A percentile compares a stretch with the other conserved stretches of the same genome.
Evolutionary conservation across 2,329 filamentous ascomycete genomes (phyloP).

Genomic region (Dichotomopilus funicola): DNA sequence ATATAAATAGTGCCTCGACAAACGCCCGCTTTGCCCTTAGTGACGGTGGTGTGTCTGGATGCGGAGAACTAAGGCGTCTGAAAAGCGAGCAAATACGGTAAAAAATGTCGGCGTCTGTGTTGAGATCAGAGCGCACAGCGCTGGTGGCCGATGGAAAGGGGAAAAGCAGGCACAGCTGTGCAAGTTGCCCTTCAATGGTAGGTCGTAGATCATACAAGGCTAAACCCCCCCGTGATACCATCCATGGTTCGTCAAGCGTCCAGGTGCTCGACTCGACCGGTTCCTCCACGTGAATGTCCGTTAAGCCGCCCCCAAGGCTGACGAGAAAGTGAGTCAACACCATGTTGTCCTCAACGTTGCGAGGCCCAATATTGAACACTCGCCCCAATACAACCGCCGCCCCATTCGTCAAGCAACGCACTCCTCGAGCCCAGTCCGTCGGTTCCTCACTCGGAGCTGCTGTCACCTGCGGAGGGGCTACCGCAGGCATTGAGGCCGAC

Average conservation of each 20-base stretch:
- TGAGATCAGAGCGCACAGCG: not conserved
- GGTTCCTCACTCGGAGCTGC: not conserved
- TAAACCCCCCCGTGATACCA: not conserved
- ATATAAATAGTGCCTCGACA: too few species aligned
- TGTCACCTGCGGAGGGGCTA: not conserved
- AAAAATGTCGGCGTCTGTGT: not conserved
- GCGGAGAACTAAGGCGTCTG: not conserved
- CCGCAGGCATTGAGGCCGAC: not conserved
- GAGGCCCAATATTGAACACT: too few species aligned
- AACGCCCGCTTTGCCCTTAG: too few species aligned
- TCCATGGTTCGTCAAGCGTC: constrained; percentile 6
- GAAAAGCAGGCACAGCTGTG: constrained; percentile 13
- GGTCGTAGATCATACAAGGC: not conserved
- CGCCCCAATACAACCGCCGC: too few species aligned
- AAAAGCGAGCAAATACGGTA: not conserved
- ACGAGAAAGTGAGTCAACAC: too few species aligned
- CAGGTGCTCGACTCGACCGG: not conserved
- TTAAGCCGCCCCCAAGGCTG: too few species aligned
- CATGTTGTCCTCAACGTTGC: too few species aligned
- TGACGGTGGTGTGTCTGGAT: too few species aligned
- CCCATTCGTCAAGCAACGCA: too few species aligned
- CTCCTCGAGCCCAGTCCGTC: not conserved
- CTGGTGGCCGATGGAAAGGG: not conserved
- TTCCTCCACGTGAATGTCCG: not conserved
- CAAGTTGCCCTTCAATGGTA: constrained; percentile 6